Evolutionary conservation across 2,329 filamentous ascomycete genomes (phyloP).

Genomic region (Rhinocladiella mackenziei): DNA sequence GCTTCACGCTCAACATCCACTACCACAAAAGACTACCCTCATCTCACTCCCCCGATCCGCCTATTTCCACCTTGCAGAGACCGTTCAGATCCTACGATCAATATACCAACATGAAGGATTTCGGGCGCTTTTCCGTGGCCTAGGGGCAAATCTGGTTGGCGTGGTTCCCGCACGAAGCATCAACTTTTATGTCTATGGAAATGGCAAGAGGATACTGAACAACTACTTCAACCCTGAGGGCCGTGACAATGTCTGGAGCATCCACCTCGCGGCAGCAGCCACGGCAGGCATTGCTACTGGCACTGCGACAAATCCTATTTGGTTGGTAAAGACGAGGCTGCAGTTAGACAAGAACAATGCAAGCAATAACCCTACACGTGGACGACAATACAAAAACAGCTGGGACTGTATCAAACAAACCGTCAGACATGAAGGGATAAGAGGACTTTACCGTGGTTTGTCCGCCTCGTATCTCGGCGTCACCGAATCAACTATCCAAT

Average conservation of each 20-base stretch:
- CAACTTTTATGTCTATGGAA: conserved; percentile 92
- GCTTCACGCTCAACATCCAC: conserved; percentile 57
- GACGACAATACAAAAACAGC: conserved; percentile 77
- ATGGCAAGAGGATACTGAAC: conserved; percentile 78
- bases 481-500: conserved; percentile 84
- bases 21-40: conserved; percentile 51
- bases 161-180: conserved; percentile 86
- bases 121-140: conserved; percentile 85
- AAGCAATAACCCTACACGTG: conserved; percentile 49
- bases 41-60: conserved; percentile 64
- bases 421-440: conserved; percentile 71
- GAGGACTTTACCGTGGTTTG: conserved; percentile 82
- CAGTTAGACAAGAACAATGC: conserved; percentile 86
- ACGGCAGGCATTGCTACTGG: conserved; percentile 78
- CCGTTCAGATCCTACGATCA: conserved; percentile 74
- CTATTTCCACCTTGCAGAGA: conserved; percentile 74
- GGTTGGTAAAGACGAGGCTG: conserved; percentile 89
- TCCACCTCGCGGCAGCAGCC: conserved; percentile 73
- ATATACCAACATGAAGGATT: conserved; percentile 79
- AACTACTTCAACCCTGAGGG: conserved; percentile 65
- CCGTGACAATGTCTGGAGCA: conserved; percentile 42
- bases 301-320: conserved; percentile 92
- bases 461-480: conserved; percentile 89
- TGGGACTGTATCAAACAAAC: conserved; percentile 83
- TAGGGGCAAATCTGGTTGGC: conserved; percentile 84